Percentiles rank a stretch among this genome's conserved stretches.
Conservation (phyloP, 2,329 filamentous ascomycete species). For the Scedosporium aurantiacum region DNA sequence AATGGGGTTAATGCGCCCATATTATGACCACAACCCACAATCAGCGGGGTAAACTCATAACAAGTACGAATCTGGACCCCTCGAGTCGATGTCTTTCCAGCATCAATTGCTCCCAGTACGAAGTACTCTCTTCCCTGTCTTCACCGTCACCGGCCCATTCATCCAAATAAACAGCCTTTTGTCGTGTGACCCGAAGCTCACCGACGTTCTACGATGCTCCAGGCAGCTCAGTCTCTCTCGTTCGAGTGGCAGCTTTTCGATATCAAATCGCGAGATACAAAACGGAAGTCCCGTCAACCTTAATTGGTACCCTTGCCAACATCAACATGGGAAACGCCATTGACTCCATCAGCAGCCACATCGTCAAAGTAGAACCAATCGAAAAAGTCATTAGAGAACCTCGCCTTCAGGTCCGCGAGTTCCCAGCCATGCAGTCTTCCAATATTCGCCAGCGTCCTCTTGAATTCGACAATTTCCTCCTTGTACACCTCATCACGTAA, state of each 20-base stretch:
- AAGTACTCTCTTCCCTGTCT: too few species aligned
- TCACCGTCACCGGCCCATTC: not conserved
- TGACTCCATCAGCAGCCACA: not conserved
- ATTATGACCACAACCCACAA: not conserved
- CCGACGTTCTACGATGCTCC: not conserved
- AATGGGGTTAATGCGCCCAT: not conserved
- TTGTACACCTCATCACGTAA: constrained; percentile 27
- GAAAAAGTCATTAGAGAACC: constrained; percentile 30
- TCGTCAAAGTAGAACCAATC: constrained; percentile 19
- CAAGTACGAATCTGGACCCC: too few species aligned
- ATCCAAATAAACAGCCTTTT: not conserved
- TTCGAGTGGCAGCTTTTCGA: not conserved
- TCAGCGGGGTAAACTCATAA: not conserved
- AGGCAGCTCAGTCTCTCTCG: not conserved
- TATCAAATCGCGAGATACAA: not conserved
- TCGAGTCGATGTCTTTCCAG: too few species aligned
- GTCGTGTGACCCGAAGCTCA: not conserved
- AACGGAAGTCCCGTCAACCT: not conserved
- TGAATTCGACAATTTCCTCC: constrained; percentile 25
- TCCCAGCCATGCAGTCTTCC: constrained; percentile 27
- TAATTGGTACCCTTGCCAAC: not conserved
- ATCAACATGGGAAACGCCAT: not conserved
- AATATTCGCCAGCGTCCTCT: constrained; percentile 20
- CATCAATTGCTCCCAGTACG: too few species aligned
- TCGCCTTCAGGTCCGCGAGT: constrained; percentile 22